Base-by-base conservation (phyloP, 2,329 filamentous ascomycete species). In the Ophiostoma quercus region DNA sequence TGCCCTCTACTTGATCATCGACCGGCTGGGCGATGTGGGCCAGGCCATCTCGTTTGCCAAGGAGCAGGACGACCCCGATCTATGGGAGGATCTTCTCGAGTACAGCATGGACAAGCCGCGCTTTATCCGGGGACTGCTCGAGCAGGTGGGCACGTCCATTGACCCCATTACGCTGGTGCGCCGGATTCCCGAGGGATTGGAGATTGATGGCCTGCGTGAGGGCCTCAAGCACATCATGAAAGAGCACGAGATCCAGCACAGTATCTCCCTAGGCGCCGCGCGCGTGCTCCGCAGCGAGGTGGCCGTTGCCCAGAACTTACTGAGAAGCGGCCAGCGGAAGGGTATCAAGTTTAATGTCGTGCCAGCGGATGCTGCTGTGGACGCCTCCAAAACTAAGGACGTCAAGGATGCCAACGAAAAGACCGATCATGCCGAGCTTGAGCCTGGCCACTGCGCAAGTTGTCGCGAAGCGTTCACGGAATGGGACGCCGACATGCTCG, bases 51-150 rank as follows among this genome's bases (percentile, higher is more conserved):
- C 90, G 1, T 99, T 99, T 76, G 94, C 93, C 69, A 97, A 97
- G 78, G 90, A 94, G 72, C 93, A 98, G 77, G 89, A 95, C 73
- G 94, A 97, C 75, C 88, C 90, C 0, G 94, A 97, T 74, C 84
- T 99, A 0, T 99, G 95, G 95, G 91, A 97, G 73, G 94, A 98
- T 76, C 84, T 99, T 8, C 86, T 99, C 6, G 88, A 94, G 74
- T 98, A 98, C 79, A 94, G 91, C 72, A 98, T 99, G 95, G 93
- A 97, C 80, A 97, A 97, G 77, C 95, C 95, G 0, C 88, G 88
- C 57, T 99, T 99, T 80, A 98, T 99, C 74, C 90, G 92, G 14
- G 94, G 92, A 0, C 82, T 99, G 3, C 86, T 99, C 0, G 92
- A 97, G 76, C 92, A 98, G 80, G 94, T 97, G 1, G 95, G 95